Evolutionary conservation across 2,329 filamentous ascomycete species (phyloP).

Genomic region (Nigrospora sphaerica): DNA sequence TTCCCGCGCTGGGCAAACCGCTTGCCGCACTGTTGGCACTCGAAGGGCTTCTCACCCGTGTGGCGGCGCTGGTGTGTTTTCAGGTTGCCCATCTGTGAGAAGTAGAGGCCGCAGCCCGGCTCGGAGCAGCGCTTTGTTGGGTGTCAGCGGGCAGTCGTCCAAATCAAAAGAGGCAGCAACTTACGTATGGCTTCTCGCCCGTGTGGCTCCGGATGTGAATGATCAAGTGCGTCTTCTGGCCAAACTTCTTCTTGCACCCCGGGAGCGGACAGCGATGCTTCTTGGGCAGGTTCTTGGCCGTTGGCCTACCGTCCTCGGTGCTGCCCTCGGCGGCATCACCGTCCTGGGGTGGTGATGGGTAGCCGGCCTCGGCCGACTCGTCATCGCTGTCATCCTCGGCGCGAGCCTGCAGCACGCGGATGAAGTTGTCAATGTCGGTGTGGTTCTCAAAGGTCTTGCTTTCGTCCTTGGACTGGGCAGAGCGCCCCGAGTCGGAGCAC

Average conservation of each 20-base stretch:
- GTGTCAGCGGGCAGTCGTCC: constrained; percentile 7
- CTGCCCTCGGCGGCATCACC: constrained; percentile 15
- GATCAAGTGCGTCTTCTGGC: constrained; percentile 86
- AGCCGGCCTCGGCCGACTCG: constrained; percentile 16
- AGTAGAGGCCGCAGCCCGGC: constrained; percentile 66
- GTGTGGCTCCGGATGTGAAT: constrained; percentile 87
- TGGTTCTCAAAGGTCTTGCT: constrained; percentile 55
- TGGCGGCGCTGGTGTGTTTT: constrained; percentile 88
- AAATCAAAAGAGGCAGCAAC: constrained; percentile 23
- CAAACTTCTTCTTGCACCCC: constrained; percentile 74
- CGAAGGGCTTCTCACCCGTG: constrained; percentile 79
- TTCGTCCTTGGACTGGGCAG: constrained; percentile 38
- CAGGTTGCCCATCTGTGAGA: constrained; percentile 86
- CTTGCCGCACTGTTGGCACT: constrained; percentile 73
- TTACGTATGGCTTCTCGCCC: constrained; percentile 82
- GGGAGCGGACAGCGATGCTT: constrained; percentile 67
- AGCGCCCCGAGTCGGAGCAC: constrained; percentile 31
- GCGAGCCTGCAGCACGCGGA: constrained; percentile 79
- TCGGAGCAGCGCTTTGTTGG: constrained; percentile 52
- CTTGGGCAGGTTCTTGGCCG: constrained; percentile 39
- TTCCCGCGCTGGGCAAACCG: constrained; percentile 82
- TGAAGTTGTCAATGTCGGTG: constrained; percentile 81
- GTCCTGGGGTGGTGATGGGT: constrained; percentile 21
- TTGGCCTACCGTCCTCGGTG: constrained; percentile 8
- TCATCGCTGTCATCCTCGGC: constrained; percentile 26